Evolutionary conservation across 192 early-diverging fungal genomes (phyloP), one percentile per base, ranked within the genome.

Genomic region (Coemansia erecta): DNA sequence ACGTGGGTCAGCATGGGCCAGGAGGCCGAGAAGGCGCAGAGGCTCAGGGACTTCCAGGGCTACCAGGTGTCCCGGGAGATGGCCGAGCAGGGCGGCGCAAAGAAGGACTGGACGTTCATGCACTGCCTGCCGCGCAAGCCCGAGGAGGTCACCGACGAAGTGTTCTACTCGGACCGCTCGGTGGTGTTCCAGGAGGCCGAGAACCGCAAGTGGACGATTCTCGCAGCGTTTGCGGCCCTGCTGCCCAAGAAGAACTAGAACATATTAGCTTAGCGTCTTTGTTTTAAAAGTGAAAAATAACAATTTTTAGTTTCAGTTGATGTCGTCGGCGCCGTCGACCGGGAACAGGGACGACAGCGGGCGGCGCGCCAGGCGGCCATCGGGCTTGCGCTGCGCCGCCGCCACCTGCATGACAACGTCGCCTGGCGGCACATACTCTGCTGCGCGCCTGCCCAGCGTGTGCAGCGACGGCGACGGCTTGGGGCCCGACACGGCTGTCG

Each of bases 1-100:
- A 98, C 95, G 5, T 99, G 97, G 97, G 85, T 99, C 37, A 93
- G 91, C 56, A 99, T 99, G 97, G 97, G 97, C 15, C 91, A 95
- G 72, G 95, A 98, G 78, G 68, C 69, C 8, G 95, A 99, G 72
- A 94, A 94, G 84, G 85, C 81, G 4, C 79, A 90, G 70, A 81
- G 92, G 22, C 60, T 97, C 47, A 57, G 79, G 33, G 90, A 90
- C 35, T 99, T 99, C 68, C 71, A 65, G 7, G 94, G 94, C 0
- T 99, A 86, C 82, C 85, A 93, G 79, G 81, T 99, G 42, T 94
- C 95, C 0, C 86, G 85, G 53, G 83, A 90, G n/a, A 73, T 99
- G 85, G 91, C 89, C 13, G 70, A 82, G 26, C 45, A 77, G 19
- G 92, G 92, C 45, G 83, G 85, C 12, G 92, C 95, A 8, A 89